A percentile compares a stretch with the other conserved stretches of the same genome.
These are phyloP conservation scores for Puya raimondii DNA, from an alignment of 176 grass and related monocot genomes.

Conservation along the genomic window DNA sequence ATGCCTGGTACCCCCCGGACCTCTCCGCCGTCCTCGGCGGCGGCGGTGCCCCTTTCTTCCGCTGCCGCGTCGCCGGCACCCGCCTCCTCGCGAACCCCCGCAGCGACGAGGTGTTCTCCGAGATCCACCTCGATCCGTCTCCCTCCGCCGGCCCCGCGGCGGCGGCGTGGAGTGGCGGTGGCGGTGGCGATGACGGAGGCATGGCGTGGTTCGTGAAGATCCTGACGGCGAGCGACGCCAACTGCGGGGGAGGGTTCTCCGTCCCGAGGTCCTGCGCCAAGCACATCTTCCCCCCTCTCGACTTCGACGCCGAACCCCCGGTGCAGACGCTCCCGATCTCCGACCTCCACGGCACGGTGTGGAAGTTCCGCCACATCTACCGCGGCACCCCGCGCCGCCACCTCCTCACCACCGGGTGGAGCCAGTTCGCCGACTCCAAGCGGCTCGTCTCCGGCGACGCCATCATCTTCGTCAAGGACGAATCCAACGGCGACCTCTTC, in stretches of 20 bases:
- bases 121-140: conserved; percentile 49
- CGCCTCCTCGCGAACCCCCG: conserved; percentile 60
- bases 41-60: conserved; percentile 30
- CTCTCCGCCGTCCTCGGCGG: conserved; percentile 17
- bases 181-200: conserved; percentile 15
- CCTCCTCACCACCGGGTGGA: conserved; percentile 64
- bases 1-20: conserved; percentile 30
- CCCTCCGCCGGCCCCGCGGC: neutral
- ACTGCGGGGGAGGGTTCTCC: conserved; percentile 67
- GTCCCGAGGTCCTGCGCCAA: conserved; percentile 67
- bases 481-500: conserved; percentile 32
- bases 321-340: conserved; percentile 47
- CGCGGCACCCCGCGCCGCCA: conserved; percentile 58
- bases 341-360: conserved; percentile 54
- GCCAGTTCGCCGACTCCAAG: conserved; percentile 65
- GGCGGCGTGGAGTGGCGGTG: no score
- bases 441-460: conserved; percentile 55
- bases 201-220: conserved; percentile 42
- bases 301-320: conserved; percentile 43
- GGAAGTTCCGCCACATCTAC: conserved; percentile 74
- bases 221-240: conserved; percentile 57
- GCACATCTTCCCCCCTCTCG: conserved; percentile 54
- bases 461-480: conserved; percentile 43
- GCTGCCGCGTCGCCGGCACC: conserved; percentile 53
- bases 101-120: conserved; percentile 87